phyloP scores from a whole-genome alignment of 306 rosid genomes.

The Lupinus albus region DNA sequence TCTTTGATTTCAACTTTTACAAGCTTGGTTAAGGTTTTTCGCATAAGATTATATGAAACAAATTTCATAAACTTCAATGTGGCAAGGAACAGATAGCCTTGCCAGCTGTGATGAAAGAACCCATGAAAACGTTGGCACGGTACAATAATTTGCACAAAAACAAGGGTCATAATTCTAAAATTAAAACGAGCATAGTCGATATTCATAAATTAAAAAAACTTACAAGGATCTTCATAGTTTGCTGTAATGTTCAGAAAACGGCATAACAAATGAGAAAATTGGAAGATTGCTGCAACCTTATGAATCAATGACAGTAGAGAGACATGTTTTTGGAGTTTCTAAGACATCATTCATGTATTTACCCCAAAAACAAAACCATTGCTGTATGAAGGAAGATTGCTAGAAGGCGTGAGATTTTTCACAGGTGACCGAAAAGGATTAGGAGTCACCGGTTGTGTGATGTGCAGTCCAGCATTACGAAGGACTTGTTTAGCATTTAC shows the following conservation, averaged over 20 bases:
- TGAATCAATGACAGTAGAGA: conserved; percentile 2
- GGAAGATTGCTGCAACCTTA: conserved; percentile 14
- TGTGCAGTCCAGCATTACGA: conserved; percentile 46
- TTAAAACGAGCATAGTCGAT: conserved; percentile 8
- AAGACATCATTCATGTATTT: conserved; percentile 47
- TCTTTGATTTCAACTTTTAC: too few relatives aligned
- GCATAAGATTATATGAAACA: conserved; percentile 30
- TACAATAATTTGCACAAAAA: conserved; percentile 2
- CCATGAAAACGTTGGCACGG: background rate
- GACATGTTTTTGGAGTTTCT: background rate
- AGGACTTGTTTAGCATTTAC: conserved; percentile 46
- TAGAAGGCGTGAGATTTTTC: conserved; percentile 51
- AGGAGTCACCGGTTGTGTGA: conserved; percentile 68
- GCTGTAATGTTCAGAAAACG: conserved; percentile 10
- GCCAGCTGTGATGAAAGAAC: background rate
- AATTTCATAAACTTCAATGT: conserved; percentile 24
- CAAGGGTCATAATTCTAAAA: conserved; percentile 14
- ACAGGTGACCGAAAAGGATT: conserved; percentile 70
- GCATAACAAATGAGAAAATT: background rate
- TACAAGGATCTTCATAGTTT: conserved; percentile 30
- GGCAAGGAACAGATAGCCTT: background rate
- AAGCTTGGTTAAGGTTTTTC: too few relatives aligned
- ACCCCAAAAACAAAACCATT: conserved; percentile 68
- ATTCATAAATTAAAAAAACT: conserved; percentile 24
- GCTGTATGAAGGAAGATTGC: conserved; percentile 65